These are phyloP conservation scores for Capronia coronata DNA, from an alignment of 2,329 filamentous ascomycete species.

Conservation along the genomic window DNA sequence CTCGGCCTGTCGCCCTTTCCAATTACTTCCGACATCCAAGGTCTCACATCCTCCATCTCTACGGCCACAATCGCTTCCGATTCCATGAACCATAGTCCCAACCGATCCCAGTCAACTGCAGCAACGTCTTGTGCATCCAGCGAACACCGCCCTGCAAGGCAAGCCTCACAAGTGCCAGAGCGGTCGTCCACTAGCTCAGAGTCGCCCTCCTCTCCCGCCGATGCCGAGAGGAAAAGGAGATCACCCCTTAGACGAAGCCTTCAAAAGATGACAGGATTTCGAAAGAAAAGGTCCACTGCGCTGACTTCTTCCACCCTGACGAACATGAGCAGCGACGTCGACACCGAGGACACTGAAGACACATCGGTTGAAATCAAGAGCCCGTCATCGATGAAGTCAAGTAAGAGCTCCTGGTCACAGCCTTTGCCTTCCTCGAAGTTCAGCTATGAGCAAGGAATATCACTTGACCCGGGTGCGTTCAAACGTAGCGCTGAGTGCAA, in stretches of 20 bases:
- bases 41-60: slow-evolving; percentile 31
- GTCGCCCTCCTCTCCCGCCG: background rate
- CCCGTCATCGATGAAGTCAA: slow-evolving; percentile 22
- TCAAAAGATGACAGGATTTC: slow-evolving; percentile 26
- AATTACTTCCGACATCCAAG: slow-evolving; percentile 33
- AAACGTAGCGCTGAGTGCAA: slow-evolving; percentile 24
- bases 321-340: slow-evolving; percentile 20
- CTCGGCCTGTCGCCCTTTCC: slow-evolving; percentile 37
- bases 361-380: slow-evolving; percentile 13
- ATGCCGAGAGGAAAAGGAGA: slow-evolving; percentile 20
- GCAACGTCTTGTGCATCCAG: slow-evolving; percentile 27
- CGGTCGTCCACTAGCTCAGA: slow-evolving; percentile 8
- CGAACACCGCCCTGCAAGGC: slow-evolving; percentile 22
- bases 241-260: slow-evolving; percentile 25
- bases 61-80: slow-evolving; percentile 25
- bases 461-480: slow-evolving; percentile 21
- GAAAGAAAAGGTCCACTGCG: slow-evolving; percentile 20
- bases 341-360: slow-evolving; percentile 12
- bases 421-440: slow-evolving; percentile 8
- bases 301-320: slow-evolving; percentile 18
- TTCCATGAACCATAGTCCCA: slow-evolving; percentile 19
- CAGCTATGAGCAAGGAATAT: slow-evolving; percentile 10
- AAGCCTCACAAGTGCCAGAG: slow-evolving; percentile 14
- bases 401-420: slow-evolving; percentile 23
- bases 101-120: slow-evolving; percentile 28